Evolutionary conservation across 306 rosid genomes (phyloP), one percentile per base, ranked within the genome.

Genomic region (Medicago arabica): DNA sequence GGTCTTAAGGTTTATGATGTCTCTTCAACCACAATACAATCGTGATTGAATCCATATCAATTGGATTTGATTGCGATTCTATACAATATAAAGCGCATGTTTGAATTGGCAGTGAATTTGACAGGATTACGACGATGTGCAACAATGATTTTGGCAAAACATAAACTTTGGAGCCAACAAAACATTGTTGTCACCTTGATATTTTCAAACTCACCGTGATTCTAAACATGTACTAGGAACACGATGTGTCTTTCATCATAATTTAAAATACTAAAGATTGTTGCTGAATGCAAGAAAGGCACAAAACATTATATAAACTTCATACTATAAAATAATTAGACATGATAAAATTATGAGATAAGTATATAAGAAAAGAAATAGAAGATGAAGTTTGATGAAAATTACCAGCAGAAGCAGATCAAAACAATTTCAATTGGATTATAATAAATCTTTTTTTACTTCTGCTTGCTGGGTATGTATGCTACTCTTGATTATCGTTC

Each of bases 381-480:
- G 31, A 61, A 59, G 3, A 43, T 31, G 13, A 43, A 67, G 9
- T 8, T 49, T 50, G 69, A 49, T 47, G 69, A 75, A 19, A 36
- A 66, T 88, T 88, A 86, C 92, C 92, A 80, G 93, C 87, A 83
- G 89, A 85, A 87, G 92, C 87, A 86, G 95, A 89, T 53, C 47
- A 82, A 55, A 83, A 77, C 60, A 71, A 77, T 43, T 43, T 44
- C n/a, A 69, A 78, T 81, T 46, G 63, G 55, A 71, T 72, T 41
- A 9, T n/a, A 51, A 9, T n/a, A 46, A 81, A 62, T 81, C 19
- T 62, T 65, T 74, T 75, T 78, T 76, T 67, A 64, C 83, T 84
- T 84, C 90, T 81, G 88, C 85, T 76, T 73, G 82, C 71, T 75
- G 84, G 87, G 72, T 77, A 66, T 68, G 17, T 62, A 65, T 66